Percentiles rank a stretch among this genome's conserved stretches.
Evolutionary conservation across 305 asterid genomes (phyloP).

Genomic region (Fraxinus platypoda): DNA sequence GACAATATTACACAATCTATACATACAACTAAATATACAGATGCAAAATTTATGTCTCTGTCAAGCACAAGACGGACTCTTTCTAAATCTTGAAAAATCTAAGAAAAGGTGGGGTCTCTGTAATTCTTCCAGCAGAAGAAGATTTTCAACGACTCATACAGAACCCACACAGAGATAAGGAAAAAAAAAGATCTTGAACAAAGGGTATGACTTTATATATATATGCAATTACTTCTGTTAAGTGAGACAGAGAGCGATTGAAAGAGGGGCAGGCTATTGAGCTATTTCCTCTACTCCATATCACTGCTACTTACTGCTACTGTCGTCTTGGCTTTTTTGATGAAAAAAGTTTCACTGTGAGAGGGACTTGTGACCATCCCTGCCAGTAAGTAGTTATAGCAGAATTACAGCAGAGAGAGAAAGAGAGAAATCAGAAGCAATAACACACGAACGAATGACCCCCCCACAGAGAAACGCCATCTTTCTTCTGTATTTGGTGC

Average conservation of each 20-base stretch:
- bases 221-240: constrained; percentile 17
- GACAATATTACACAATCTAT: neutral
- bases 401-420: constrained; percentile 2
- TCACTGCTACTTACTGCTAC: constrained; percentile 29
- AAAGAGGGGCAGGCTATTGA: neutral
- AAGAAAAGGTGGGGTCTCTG: constrained; percentile 44
- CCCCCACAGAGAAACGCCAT: constrained; percentile 4
- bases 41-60: constrained; percentile 20
- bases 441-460: neutral
- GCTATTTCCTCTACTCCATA: constrained; percentile 19
- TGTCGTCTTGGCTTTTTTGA: constrained; percentile 35
- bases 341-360: constrained; percentile 39
- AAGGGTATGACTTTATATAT: neutral
- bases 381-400: constrained; percentile 24
- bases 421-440: neutral
- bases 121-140: constrained; percentile 39
- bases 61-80: constrained; percentile 16
- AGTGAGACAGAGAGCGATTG: constrained; percentile 3
- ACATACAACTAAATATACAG: neutral
- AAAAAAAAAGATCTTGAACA: neutral
- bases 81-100: constrained; percentile 27
- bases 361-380: constrained; percentile 38
- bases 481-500: neutral
- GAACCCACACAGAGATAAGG: neutral
- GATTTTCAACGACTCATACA: constrained; percentile 25